phyloP scores from a whole-genome alignment of 805 yeast genomes.

The Diddensiella santjacobensis region DNA sequence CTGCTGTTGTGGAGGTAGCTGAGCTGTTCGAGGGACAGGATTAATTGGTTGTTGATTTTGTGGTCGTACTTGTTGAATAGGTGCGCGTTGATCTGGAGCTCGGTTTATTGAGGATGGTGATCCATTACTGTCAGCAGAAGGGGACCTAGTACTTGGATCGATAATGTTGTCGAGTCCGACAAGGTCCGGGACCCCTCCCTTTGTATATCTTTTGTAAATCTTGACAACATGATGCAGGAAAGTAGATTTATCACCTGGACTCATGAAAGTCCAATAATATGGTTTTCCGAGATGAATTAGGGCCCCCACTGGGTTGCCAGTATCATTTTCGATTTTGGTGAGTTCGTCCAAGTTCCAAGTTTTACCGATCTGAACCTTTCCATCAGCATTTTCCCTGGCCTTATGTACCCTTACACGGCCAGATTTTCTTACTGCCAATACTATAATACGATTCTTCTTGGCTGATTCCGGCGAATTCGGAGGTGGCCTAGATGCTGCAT shows the following conservation, averaged over 20 bases:
- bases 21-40: not conserved
- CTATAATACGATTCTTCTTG: slow-evolving; percentile 46
- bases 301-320: slow-evolving; percentile 33
- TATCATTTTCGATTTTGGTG: slow-evolving; percentile 50
- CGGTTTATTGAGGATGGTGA: not conserved
- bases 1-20: not conserved
- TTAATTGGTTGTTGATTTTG: not conserved
- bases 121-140: not conserved
- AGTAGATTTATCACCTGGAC: slow-evolving; percentile 54
- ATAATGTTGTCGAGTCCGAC: slow-evolving; percentile 47
- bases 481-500: slow-evolving; percentile 69
- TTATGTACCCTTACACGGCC: slow-evolving; percentile 76
- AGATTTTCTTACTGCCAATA: slow-evolving; percentile 56
- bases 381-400: slow-evolving; percentile 74
- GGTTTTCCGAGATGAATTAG: slow-evolving; percentile 63
- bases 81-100: not conserved
- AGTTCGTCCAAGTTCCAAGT: slow-evolving; percentile 85
- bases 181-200: slow-evolving; percentile 52
- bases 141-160: slow-evolving; percentile 8
- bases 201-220: slow-evolving; percentile 51
- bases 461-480: slow-evolving; percentile 41
- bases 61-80: not conserved
- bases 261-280: slow-evolving; percentile 76
- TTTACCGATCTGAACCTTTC: slow-evolving; percentile 81
- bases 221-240: slow-evolving; percentile 53